Base-by-base conservation (phyloP, 1,139 yeast species). In the Yamadazyma jaroonii region DNA sequence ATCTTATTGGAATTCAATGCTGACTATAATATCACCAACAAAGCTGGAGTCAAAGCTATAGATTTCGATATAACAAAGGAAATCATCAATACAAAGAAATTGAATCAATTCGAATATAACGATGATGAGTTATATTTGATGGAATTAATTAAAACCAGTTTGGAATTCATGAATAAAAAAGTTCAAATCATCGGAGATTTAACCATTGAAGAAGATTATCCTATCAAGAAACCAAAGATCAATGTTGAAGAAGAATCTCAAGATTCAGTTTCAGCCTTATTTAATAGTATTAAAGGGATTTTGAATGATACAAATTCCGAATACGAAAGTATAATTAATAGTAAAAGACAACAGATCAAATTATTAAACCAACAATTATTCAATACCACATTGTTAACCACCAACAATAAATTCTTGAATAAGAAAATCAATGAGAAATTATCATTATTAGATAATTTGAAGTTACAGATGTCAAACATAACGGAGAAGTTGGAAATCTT, bases 1-100 rank as follows among this genome's bases (percentile, higher is more conserved):
- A 81, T 88, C 38, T 70, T 92, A 38, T 57, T 92, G 17, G 95
- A 84, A 47, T 81, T 92, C 33, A 92, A 94, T 24, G 97, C 97
- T 1, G 94, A 89, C 54, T 78, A 87, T 3, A 71, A 72, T 29
- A 68, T 87, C 32, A 76, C 89, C 4, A 94, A 92, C 56, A 83
- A 86, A 37, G 84, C 90, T 6, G 96, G 96, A 0, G 72, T 89
- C 25, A 78, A 86, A 43, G 95, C 98, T 2, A 64, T 73, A 11
- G 97, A 92, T 62, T 92, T 86, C 59, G 96, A 95, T 36, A 70
- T 81, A 36, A 64, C 65, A n/a, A 64, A 63, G 40, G 70, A 64
- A 36, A 47, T 54, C 2, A 33, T 53, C 9, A 47, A 50, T 20
- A 39, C 38, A 24, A 47, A 38, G 28, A 46, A 47, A 32, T 40